These are phyloP conservation scores for Hortiboletus flavorubellus DNA, from an alignment of 768 basidiomycete species.

Conservation along the genomic window DNA sequence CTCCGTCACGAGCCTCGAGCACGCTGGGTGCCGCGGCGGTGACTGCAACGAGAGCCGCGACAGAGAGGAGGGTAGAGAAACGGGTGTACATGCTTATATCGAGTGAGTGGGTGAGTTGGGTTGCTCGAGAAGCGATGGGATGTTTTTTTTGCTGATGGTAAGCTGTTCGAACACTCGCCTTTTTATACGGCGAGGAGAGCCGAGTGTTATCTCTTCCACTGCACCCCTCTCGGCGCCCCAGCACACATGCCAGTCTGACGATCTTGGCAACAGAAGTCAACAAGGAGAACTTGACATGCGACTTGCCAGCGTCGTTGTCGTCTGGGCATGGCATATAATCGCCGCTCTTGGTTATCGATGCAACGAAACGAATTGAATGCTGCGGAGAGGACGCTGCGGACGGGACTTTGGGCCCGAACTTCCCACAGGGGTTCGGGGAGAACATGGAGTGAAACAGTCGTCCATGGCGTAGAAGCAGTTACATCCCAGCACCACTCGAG, in stretches of 20 bases:
- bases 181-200: constrained; percentile 7
- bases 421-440: neutral
- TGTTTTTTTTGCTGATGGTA: neutral
- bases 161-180: neutral
- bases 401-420: neutral
- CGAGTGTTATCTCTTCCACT: neutral
- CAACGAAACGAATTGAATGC: neutral
- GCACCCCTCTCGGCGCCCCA: neutral
- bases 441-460: too few species aligned
- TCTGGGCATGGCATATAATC: neutral
- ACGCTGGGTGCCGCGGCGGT: constrained; percentile 6
- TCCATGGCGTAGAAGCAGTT: too few species aligned
- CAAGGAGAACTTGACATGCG: neutral
- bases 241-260: neutral
- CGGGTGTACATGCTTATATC: constrained; percentile 3
- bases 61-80: constrained; percentile 3
- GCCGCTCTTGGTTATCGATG: neutral
- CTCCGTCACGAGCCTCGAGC: neutral
- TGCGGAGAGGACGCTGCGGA: too few species aligned
- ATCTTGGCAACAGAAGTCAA: neutral
- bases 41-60: constrained; percentile 6
- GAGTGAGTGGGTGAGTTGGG: neutral
- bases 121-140: neutral
- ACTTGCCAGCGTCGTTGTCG: neutral
- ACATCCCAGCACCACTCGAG: too few species aligned